Conservation (phyloP, 2,329 filamentous ascomycete species). For the Monosporascus sp. region DNA sequence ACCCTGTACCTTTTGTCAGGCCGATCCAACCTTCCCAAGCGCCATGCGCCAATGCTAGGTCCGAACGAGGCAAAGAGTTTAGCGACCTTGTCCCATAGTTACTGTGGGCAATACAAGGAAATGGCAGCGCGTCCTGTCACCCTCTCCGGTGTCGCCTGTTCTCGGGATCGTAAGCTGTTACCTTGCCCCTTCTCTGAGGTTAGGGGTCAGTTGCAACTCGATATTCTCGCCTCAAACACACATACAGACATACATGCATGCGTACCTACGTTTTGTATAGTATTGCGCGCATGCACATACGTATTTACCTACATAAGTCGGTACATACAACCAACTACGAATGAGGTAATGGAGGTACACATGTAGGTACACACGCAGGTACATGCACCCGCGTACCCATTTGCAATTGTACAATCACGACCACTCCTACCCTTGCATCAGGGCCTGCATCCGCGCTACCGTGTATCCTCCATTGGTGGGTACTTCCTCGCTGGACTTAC, state of each 20-base stretch:
- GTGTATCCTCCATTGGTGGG: no score
- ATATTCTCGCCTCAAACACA: no score
- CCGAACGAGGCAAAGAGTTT: neutral
- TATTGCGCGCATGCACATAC: no score
- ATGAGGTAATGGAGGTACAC: neutral
- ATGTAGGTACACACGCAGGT: neutral
- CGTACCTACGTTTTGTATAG: no score
- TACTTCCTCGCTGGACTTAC: neutral
- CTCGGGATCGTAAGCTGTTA: neutral
- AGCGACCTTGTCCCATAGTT: neutral
- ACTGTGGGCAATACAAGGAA: no score
- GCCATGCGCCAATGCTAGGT: neutral
- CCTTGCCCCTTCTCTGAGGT: neutral
- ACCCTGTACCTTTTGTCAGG: neutral
- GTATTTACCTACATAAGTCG: neutral
- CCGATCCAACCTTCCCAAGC: neutral
- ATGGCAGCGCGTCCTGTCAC: neutral
- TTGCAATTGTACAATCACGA: neutral
- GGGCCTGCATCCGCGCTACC: neutral
- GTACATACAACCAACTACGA: neutral
- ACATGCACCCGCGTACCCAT: neutral
- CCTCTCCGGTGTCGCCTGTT: neutral
- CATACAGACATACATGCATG: no score
- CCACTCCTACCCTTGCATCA: neutral
- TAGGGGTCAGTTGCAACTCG: no score